phyloP scores from a whole-genome alignment of 108 stramenopile genomes.

The Fragilaria crotonensis region DNA sequence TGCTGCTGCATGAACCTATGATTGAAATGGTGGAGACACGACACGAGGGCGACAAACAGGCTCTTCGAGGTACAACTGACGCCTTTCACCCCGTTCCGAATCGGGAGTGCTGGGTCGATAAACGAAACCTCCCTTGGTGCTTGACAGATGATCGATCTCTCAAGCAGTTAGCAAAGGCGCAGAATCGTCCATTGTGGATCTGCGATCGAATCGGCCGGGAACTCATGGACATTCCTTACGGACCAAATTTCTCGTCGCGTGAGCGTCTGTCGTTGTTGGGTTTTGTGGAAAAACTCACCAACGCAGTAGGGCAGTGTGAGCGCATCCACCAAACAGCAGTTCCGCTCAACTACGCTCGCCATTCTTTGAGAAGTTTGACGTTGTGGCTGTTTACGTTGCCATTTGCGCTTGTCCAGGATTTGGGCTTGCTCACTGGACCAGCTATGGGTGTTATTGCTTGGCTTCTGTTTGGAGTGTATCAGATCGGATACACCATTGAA shows the following conservation, averaged over 20 bases:
- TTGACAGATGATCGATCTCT: slow-evolving; percentile 26
- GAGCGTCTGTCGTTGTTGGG: slow-evolving; percentile 62
- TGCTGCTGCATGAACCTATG: slow-evolving; percentile 7
- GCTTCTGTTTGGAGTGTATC: slow-evolving; percentile 86
- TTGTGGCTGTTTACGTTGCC: slow-evolving; percentile 80
- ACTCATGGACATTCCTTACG: slow-evolving; percentile 33
- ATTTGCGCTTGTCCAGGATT: slow-evolving; percentile 65
- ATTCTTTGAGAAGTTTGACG: slow-evolving; percentile 73
- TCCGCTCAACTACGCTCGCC: slow-evolving; percentile 84
- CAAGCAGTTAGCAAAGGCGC: slow-evolving; percentile 30
- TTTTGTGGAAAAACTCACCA: slow-evolving; percentile 46
- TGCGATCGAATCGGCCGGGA: slow-evolving; percentile 52
- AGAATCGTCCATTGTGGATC: slow-evolving; percentile 67
- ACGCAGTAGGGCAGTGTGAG: slow-evolving; percentile 74
- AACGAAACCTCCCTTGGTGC: slow-evolving; percentile 50
- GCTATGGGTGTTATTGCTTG: slow-evolving; percentile 71
- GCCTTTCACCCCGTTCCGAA: background rate
- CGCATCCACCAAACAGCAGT: slow-evolving; percentile 88
- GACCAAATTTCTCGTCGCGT: slow-evolving; percentile 41
- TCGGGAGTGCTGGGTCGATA: slow-evolving; percentile 48
- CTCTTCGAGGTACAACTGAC: background rate
- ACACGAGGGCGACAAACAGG: slow-evolving; percentile 15
- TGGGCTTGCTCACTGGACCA: slow-evolving; percentile 72
- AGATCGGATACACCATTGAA: slow-evolving; percentile 87
- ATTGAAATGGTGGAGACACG: slow-evolving; percentile 12